Evolutionary conservation across 805 yeast species (phyloP), one percentile per base, ranked within the genome.

Genomic region (Pichia pseudocactophila): DNA sequence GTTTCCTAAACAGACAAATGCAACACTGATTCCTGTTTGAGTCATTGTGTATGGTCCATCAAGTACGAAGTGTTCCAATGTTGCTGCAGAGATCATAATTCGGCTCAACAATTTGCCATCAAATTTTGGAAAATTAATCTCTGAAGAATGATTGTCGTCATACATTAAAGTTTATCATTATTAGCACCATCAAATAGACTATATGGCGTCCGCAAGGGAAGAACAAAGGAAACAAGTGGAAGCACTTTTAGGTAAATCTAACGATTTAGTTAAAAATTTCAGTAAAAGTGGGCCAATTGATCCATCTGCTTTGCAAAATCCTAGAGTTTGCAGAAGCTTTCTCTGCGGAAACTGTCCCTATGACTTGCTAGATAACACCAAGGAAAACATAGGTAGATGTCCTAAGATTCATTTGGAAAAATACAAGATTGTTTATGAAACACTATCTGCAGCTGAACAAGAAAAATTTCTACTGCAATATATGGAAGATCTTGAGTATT

Each of bases 1-100:
- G 61, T 89, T 89, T 3, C 97, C 97, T 20, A 87, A 68, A 56
- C 97, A 89, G 1, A 88, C 90, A 58, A 89, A 88, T 0, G 94
- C 96, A 10, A 89, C 94, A 18, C 45, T 50, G 22, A 56, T 48
- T 9, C 34, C 11, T 39, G 30, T 19, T 19, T 20, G 36, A 12
- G 45, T 19, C 48, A 42, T 49, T 33, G 3, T 16, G 13, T 19
- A 7, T 8, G 13, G 19, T 11, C 35, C 18, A 18, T 19, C 18
- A n/a, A 16, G 4, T 9, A 6, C 7, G n/a, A 32, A 22, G 25
- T 27, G 20, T 30, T 26, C 26, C 25, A 12, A 20, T 18, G 22
- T 33, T n/a, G n/a, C n/a, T n/a, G 12, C 36, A 17, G 12, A 16
- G 13, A 7, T 20, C 4, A 17, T 20, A 22, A 22, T 22, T 22